A percentile compares a stretch with the other conserved stretches of the same genome.
Conservation (phyloP, 2,329 filamentous ascomycete genomes). For the Phialemonium atrogriseum region DNA sequence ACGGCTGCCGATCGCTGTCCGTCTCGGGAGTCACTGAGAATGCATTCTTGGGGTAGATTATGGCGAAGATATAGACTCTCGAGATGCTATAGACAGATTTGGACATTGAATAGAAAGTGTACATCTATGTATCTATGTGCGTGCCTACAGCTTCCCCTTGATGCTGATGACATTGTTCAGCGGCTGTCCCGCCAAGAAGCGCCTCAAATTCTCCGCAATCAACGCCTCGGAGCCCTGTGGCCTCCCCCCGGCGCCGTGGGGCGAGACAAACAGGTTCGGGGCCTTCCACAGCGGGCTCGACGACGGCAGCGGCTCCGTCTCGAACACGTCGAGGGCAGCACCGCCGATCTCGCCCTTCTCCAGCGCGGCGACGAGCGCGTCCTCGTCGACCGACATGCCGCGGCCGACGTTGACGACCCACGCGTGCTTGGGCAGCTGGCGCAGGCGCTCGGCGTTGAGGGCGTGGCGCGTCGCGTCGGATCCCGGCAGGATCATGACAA, state of each 20-base stretch:
- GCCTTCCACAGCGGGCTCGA: constrained; percentile 39
- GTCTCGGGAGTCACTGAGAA: no score
- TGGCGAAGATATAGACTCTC: no score
- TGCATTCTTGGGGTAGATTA: no score
- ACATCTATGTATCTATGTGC: no score
- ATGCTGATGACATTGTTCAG: constrained; percentile 39
- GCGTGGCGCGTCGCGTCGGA: constrained; percentile 46
- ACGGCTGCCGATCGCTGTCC: no score
- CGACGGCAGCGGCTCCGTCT: constrained; percentile 32
- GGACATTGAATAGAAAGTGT: no score
- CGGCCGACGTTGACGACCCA: constrained; percentile 45
- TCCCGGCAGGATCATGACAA: constrained; percentile 61
- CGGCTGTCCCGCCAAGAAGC: constrained; percentile 49
- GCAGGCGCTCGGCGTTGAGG: constrained; percentile 44
- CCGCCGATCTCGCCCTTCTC: constrained; percentile 20
- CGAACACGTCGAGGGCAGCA: constrained; percentile 29
- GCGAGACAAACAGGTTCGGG: constrained; percentile 44
- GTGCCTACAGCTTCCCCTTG: constrained; percentile 2
- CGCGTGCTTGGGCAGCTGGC: constrained; percentile 46
- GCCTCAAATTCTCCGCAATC: constrained; percentile 52
- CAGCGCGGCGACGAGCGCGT: constrained; percentile 22
- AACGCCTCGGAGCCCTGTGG: constrained; percentile 52
- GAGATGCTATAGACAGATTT: no score
- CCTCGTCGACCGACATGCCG: constrained; percentile 25
- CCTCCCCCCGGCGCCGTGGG: constrained; percentile 51